Conservation (phyloP, 306 rosid genomes). For the Cucumis cinereus region DNA sequence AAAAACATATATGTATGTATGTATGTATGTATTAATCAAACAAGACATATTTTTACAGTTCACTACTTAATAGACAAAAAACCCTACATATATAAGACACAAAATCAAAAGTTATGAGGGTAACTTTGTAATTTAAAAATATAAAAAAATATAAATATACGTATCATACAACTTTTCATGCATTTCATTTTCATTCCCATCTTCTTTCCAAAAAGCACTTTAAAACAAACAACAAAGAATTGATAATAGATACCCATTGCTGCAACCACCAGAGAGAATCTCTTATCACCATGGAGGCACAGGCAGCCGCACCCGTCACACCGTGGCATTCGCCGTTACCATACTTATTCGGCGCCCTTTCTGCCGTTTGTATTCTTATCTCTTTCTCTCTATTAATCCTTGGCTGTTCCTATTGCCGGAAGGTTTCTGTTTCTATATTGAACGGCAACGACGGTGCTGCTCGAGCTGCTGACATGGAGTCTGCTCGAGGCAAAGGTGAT, state of each 20-base stretch:
- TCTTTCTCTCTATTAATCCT: conserved; percentile 77
- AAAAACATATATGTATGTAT: too few species aligned
- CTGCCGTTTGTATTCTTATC: conserved; percentile 66
- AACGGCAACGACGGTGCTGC: conserved; percentile 8
- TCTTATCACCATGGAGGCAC: background rate
- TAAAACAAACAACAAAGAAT: background rate
- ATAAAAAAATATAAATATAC: too few species aligned
- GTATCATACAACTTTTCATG: background rate
- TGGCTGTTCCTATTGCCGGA: conserved; percentile 72
- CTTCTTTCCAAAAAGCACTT: background rate
- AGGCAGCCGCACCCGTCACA: conserved; percentile 18
- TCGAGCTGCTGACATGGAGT: conserved; percentile 35
- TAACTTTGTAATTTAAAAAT: too few species aligned
- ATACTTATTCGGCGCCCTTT: conserved; percentile 70
- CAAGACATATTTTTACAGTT: too few species aligned
- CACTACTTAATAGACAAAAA: too few species aligned
- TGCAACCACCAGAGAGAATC: background rate
- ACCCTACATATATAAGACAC: too few species aligned
- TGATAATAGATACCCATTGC: background rate
- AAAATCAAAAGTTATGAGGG: too few species aligned
- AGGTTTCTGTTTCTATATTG: conserved; percentile 56
- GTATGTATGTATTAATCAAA: too few species aligned
- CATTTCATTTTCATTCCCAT: background rate
- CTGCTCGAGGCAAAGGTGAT: conserved; percentile 19
- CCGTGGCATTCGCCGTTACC: conserved; percentile 95